Conservation (phyloP, 2,329 filamentous ascomycete genomes). For the Fusarium equiseti region DNA sequence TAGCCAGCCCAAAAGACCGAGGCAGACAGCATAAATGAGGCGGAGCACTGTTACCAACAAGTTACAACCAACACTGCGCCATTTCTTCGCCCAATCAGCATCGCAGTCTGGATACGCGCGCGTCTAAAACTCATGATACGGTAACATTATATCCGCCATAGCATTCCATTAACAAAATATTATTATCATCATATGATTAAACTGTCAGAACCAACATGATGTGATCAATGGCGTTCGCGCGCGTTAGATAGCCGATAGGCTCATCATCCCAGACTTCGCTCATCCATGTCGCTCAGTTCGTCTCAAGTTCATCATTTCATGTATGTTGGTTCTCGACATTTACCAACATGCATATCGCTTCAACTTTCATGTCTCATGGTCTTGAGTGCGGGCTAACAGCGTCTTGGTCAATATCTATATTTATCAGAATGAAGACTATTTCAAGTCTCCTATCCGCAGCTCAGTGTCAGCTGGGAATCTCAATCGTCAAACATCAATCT, state of each 20-base stretch:
- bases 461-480: too few relatives aligned
- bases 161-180: background rate
- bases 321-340: slow-evolving; percentile 8
- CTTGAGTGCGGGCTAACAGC: background rate
- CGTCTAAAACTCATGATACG: background rate
- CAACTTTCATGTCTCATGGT: background rate
- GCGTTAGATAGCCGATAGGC: background rate
- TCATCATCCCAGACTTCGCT: background rate
- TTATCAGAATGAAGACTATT: background rate
- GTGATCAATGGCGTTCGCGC: background rate
- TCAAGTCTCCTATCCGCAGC: background rate
- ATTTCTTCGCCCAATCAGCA: background rate
- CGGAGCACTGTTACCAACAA: background rate
- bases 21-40: background rate
- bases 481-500: too few relatives aligned
- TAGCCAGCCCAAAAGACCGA: background rate
- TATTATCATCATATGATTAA: background rate
- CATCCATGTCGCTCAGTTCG: background rate
- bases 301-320: slow-evolving; percentile 4
- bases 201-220: too few relatives aligned
- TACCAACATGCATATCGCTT: background rate
- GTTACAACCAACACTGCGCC: background rate
- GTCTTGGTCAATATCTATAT: background rate
- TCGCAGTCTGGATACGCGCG: background rate
- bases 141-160: background rate